These are phyloP conservation scores for Lichina pygmaea DNA, from an alignment of 495 filamentous ascomycete species.

Conservation along the genomic window DNA sequence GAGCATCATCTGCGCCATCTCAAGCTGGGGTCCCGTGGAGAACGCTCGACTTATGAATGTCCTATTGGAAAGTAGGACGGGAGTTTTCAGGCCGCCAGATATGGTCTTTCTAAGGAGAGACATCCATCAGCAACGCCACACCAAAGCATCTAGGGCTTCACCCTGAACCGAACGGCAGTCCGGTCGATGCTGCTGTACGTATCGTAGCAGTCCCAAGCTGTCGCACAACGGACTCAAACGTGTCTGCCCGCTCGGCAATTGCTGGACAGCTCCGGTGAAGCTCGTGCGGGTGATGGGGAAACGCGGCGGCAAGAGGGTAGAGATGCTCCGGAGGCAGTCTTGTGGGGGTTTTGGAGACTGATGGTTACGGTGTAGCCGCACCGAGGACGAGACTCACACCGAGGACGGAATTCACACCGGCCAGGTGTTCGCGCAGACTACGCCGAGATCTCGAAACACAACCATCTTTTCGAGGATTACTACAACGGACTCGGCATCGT, in stretches of 20 bases:
- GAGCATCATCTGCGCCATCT: too few relatives aligned
- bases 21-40: too few relatives aligned
- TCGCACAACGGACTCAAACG: too few relatives aligned
- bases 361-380: neutral
- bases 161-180: too few relatives aligned
- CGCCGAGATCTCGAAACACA: conserved; percentile 34
- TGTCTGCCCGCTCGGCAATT: neutral
- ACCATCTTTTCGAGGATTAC: conserved; percentile 54
- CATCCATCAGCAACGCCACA: too few relatives aligned
- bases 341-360: neutral
- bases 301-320: neutral
- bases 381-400: neutral
- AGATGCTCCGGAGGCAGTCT: neutral
- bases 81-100: too few relatives aligned
- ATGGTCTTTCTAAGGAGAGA: too few relatives aligned
- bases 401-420: conserved; percentile 9
- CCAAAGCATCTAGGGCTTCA: too few relatives aligned
- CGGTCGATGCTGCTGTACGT: too few relatives aligned
- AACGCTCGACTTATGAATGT: too few relatives aligned
- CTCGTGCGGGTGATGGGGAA: neutral
- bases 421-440: conserved; percentile 17
- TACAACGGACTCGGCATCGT: conserved; percentile 56
- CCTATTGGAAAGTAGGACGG: too few relatives aligned
- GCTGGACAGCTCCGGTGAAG: neutral
- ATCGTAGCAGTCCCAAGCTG: too few relatives aligned